Evolutionary conservation across 768 basidiomycete species (phyloP).

Genomic region (Trametes maxima): DNA sequence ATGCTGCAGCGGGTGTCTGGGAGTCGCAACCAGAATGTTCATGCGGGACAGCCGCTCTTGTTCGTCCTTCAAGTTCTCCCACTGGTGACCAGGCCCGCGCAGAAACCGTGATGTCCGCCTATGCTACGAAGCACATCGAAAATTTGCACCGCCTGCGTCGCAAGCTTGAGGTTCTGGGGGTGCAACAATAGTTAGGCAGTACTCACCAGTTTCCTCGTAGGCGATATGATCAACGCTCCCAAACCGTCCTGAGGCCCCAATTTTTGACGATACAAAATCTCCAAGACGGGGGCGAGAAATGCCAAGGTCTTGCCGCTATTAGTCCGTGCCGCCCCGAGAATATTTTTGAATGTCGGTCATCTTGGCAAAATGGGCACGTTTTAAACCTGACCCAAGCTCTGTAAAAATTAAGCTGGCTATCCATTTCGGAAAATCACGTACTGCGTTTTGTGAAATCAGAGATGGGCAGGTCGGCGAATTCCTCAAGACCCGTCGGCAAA

Average conservation of each 20-base stretch:
- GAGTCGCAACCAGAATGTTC: slow-evolving; percentile 99
- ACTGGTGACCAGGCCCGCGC: slow-evolving; percentile 93
- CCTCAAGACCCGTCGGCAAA: too few species aligned
- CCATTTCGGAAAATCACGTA: slow-evolving; percentile 26
- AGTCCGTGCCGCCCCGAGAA: slow-evolving; percentile 69
- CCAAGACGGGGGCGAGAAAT: slow-evolving; percentile 68
- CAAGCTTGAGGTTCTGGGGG: neutral
- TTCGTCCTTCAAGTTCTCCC: slow-evolving; percentile 94
- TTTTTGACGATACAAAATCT: slow-evolving; percentile 61
- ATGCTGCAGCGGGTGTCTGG: slow-evolving; percentile 58
- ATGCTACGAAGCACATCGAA: slow-evolving; percentile 95
- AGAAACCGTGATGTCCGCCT: slow-evolving; percentile 88
- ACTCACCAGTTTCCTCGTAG: slow-evolving; percentile 88
- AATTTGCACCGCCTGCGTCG: slow-evolving; percentile 87
- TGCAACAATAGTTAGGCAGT: too few species aligned
- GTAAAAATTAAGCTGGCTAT: neutral
- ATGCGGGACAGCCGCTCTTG: slow-evolving; percentile 84
- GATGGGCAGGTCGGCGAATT: slow-evolving; percentile 76
- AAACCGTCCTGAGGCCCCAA: slow-evolving; percentile 77
- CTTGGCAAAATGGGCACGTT: slow-evolving; percentile 80
- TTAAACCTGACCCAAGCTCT: slow-evolving; percentile 58
- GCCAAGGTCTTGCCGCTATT: slow-evolving; percentile 79
- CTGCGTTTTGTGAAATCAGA: slow-evolving; percentile 78
- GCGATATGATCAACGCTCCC: slow-evolving; percentile 91
- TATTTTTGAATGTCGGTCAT: slow-evolving; percentile 85